Base-by-base conservation (phyloP, 805 yeast species). In the Teunomyces barrocoloradensis region DNA sequence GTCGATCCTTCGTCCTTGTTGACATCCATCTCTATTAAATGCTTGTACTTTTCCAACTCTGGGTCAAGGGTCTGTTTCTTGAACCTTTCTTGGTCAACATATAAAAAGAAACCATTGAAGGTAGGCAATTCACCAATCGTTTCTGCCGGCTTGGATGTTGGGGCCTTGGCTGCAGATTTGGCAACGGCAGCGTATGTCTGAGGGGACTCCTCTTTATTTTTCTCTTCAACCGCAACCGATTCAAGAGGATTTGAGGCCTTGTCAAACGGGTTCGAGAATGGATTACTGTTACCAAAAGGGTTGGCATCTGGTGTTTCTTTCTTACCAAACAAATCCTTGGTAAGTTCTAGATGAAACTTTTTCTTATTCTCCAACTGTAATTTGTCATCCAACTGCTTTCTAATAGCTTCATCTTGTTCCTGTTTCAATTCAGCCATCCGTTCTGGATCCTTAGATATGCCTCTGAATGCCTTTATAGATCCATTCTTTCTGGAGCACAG, bases 391-490 rank as follows among this genome's bases (percentile, higher is more conserved):
- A 73, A 64, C 10, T 71, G 64, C 43, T 70, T 54, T 43, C 59
- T 57, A 1, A 60, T 53, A 4, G 54, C 59, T 1, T 56, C 63
- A 6, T 65, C 66, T 29, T 64, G 64, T 59, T 58, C 77, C 57
- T 53, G 60, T 51, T 60, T 71, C 40, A 78, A 54, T 49, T 67
- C 59, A 4, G 68, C 68, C 39, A 82, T 69, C 45, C 71, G 65
- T 9, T 59, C 66, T 0, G 81, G 80, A 57, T 85, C 89, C 55
- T 83, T 81, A 49, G 75, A 68, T 1, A 91, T 73, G 2, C 92
- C 96, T 61, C 97, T 75, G 44, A 94, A 71, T 25, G 89, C 90
- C 54, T 86, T 80, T 2, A 90, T 72, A 1, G 87, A 73, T 4
- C 96, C 96, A 3, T 77, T 73, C 54, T 80, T 78, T 52, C 88